These are phyloP conservation scores for Piloderma croceum DNA, from an alignment of 768 basidiomycete species.

Conservation along the genomic window DNA sequence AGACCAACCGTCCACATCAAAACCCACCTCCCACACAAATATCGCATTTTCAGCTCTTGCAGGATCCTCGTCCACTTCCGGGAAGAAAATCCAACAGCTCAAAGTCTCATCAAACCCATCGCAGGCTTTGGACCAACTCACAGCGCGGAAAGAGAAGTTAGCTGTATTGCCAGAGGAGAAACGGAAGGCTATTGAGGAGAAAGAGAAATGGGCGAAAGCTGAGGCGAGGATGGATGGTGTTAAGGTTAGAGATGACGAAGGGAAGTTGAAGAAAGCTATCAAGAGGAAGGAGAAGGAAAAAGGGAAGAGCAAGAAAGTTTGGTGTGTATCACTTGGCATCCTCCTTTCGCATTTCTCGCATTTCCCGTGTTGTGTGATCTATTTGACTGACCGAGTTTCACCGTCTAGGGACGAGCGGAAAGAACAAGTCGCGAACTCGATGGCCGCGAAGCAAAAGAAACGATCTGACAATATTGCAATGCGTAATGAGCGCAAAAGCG, in stretches of 20 bases:
- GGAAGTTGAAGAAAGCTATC: conserved; percentile 81
- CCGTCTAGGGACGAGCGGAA: conserved; percentile 77
- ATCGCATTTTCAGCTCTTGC: conserved; percentile 66
- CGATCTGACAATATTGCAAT: conserved; percentile 84
- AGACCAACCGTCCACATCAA: conserved; percentile 34
- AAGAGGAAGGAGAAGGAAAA: conserved; percentile 94
- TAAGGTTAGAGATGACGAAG: conserved; percentile 87
- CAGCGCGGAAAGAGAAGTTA: conserved; percentile 71
- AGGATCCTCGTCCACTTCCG: conserved; percentile 40
- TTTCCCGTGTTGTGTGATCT: conserved; percentile 1
- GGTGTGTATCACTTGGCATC: conserved; percentile 46
- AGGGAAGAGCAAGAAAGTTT: conserved; percentile 73
- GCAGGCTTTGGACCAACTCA: conserved; percentile 79
- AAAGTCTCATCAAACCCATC: conserved; percentile 76
- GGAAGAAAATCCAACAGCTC: conserved; percentile 46
- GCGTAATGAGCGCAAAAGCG: conserved; percentile 70
- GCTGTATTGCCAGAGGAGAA: conserved; percentile 77
- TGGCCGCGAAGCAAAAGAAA: conserved; percentile 89
- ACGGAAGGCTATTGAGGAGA: conserved; percentile 72
- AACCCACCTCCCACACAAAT: conserved; percentile 44
- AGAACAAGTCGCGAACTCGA: conserved; percentile 62
- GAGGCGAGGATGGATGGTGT: conserved; percentile 82
- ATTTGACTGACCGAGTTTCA: too few relatives aligned
- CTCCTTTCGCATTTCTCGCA: conserved; percentile 1
- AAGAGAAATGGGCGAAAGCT: conserved; percentile 87